Conservation (phyloP, 2,329 filamentous ascomycete genomes). For the Phialemoniopsis sp. region DNA sequence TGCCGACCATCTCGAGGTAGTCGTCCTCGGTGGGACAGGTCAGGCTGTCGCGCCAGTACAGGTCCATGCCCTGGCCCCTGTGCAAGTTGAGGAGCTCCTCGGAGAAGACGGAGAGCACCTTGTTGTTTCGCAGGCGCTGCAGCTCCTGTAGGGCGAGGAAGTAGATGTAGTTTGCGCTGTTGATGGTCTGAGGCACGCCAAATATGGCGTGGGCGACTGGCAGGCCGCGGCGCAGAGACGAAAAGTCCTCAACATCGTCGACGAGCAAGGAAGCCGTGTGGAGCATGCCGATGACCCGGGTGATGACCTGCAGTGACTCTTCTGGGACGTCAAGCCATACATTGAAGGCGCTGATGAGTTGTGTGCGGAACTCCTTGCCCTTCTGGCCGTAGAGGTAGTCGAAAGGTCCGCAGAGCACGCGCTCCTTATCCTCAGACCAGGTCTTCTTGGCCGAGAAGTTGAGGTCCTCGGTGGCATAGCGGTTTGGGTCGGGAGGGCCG, state of each 20-base stretch:
- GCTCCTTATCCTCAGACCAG: conserved; percentile 74
- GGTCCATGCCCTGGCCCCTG: conserved; percentile 84
- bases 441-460: conserved; percentile 44
- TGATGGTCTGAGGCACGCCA: conserved; percentile 83
- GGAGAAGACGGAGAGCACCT: conserved; percentile 66
- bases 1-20: conserved; percentile 90
- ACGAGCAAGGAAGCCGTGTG: conserved; percentile 81
- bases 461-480: conserved; percentile 52
- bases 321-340: conserved; percentile 71
- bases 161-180: conserved; percentile 87
- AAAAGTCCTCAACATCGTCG: conserved; percentile 81
- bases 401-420: conserved; percentile 72
- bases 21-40: conserved; percentile 83
- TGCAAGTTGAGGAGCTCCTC: conserved; percentile 84
- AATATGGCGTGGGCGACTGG: conserved; percentile 84
- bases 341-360: conserved; percentile 79
- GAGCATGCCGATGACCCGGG: conserved; percentile 76
- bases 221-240: conserved; percentile 69
- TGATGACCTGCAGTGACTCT: conserved; percentile 69
- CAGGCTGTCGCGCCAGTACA: conserved; percentile 83
- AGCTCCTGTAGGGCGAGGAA: conserved; percentile 76
- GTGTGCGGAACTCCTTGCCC: conserved; percentile 79
- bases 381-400: conserved; percentile 77
- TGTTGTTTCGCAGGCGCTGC: conserved; percentile 62
- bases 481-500: conserved; percentile 41